Conservation (phyloP, 169 alveolate genomes). For the Eimeria maxima region DNA sequence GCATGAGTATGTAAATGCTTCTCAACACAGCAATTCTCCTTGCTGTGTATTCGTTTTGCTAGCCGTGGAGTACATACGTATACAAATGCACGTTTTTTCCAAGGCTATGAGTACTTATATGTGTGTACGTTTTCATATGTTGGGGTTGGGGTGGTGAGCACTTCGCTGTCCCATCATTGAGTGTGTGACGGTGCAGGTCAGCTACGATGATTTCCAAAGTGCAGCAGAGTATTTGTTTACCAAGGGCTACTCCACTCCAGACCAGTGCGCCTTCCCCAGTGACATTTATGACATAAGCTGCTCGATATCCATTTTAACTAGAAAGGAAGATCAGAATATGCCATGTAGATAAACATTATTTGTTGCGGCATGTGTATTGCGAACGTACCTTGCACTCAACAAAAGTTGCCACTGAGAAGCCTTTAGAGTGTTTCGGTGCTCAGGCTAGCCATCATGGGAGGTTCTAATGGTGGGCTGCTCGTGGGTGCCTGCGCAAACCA, state of each 20-base stretch:
- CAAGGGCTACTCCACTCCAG: slow-evolving; percentile 39
- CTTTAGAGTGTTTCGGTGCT: neutral
- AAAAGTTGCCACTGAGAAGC: neutral
- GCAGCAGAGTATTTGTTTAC: slow-evolving; percentile 69
- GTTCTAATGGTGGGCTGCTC: slow-evolving; percentile 80
- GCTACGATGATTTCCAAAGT: slow-evolving; percentile 78
- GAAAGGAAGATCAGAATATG: neutral
- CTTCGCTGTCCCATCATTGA: neutral
- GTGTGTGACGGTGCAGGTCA: slow-evolving; percentile 25
- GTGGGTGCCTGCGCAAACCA: slow-evolving; percentile 81
- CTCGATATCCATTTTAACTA: neutral
- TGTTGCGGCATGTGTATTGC: neutral
- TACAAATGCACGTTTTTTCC: neutral
- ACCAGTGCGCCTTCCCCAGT: neutral
- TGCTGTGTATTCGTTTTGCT: neutral
- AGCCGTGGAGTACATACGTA: neutral
- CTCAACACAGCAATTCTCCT: neutral
- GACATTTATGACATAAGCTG: neutral
- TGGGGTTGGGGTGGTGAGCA: neutral
- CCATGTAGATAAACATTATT: neutral
- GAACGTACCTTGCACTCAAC: neutral
- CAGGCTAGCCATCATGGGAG: slow-evolving; percentile 81
- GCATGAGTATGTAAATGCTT: neutral
- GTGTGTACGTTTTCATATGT: neutral
- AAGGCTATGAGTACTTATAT: neutral